These are phyloP conservation scores for Marchantia polymorpha DNA, from an alignment of 225 moss, liverwort and hornwort genomes.

Conservation along the genomic window DNA sequence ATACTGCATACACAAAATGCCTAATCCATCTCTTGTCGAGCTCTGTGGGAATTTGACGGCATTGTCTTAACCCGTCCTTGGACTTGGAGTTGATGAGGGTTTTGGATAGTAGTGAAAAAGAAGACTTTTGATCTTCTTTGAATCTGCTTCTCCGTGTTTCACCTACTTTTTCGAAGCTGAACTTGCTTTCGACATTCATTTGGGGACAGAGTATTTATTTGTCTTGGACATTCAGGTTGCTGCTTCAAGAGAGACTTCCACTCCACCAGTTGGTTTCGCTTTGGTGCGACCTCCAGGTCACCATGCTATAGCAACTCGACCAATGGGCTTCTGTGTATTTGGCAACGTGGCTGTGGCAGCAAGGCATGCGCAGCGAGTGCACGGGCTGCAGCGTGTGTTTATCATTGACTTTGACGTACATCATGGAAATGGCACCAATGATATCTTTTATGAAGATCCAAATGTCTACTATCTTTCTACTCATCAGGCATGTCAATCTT, in stretches of 20 bases:
- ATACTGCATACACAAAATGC: neutral
- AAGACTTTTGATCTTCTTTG: neutral
- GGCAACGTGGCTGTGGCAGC: slow-evolving; percentile 95
- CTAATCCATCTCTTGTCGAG: neutral
- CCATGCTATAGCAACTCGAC: slow-evolving; percentile 79
- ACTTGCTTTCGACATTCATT: neutral
- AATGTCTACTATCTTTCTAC: slow-evolving; percentile 86
- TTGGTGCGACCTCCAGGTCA: slow-evolving; percentile 92
- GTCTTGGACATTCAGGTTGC: slow-evolving; percentile 45
- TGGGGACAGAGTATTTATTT: neutral
- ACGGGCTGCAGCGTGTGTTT: slow-evolving; percentile 78
- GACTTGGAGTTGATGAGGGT: neutral
- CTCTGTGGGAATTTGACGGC: neutral
- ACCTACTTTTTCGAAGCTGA: neutral
- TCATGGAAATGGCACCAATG: slow-evolving; percentile 94
- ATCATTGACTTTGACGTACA: slow-evolving; percentile 94
- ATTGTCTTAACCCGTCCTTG: neutral
- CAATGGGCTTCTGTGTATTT: slow-evolving; percentile 98
- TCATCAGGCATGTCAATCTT: slow-evolving; percentile 54
- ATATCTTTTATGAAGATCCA: slow-evolving; percentile 78
- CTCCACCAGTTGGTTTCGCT: slow-evolving; percentile 92
- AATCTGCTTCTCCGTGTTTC: neutral
- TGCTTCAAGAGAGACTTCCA: slow-evolving; percentile 64
- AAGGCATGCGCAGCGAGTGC: slow-evolving; percentile 79
- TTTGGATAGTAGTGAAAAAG: neutral